A percentile compares a stretch with the other conserved stretches of the same genome.
Evolutionary conservation across 371 early-diverging fungal species (phyloP).

Genomic region (Apophysomyces elegans): DNA sequence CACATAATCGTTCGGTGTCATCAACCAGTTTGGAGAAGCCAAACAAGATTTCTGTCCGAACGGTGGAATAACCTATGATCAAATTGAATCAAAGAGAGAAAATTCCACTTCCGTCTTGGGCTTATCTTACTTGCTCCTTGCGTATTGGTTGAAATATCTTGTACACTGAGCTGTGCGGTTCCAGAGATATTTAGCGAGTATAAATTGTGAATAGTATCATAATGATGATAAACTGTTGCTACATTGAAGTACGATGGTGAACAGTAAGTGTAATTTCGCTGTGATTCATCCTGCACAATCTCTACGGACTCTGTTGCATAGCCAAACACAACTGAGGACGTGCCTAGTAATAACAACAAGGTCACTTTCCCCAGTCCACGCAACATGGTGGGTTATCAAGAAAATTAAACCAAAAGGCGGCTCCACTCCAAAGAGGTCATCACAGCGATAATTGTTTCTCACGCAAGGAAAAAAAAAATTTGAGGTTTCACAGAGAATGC

Average conservation of each 20-base stretch:
- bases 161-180: not conserved
- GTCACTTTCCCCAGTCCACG: no score
- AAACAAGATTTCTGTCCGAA: not conserved
- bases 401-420: no score
- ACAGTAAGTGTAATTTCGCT: not conserved
- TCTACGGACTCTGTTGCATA: not conserved
- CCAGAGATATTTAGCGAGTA: not conserved
- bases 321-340: not conserved
- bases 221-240: not conserved
- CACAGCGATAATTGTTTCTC: not conserved
- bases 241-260: slow-evolving; percentile 1
- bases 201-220: not conserved
- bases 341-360: not conserved
- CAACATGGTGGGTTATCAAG: no score
- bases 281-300: not conserved
- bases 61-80: not conserved
- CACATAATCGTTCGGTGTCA: not conserved
- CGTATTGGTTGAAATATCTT: not conserved
- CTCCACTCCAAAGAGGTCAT: no score
- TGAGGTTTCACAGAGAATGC: not conserved
- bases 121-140: slow-evolving; percentile 2
- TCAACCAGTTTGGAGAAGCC: not conserved
- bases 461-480: not conserved
- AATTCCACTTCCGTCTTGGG: not conserved
- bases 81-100: not conserved